Evolutionary conservation across 768 basidiomycete genomes (phyloP).

Genomic region (Auricularia auricula-judae): DNA sequence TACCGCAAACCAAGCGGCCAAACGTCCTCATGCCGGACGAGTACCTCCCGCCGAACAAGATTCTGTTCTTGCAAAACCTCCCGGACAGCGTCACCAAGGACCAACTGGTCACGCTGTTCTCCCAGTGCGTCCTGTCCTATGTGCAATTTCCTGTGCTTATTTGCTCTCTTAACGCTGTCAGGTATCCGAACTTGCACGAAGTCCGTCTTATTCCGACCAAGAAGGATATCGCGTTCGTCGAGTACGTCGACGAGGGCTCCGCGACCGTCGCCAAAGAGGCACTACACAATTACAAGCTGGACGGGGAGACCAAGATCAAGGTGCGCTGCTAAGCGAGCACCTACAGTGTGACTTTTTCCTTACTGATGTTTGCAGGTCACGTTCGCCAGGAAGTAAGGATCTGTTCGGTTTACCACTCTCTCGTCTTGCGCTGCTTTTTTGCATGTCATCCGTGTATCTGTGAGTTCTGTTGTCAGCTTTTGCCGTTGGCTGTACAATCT

Average conservation of each 20-base stretch:
- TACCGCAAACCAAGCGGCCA: constrained; percentile 62
- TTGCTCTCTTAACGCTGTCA: too few relatives aligned
- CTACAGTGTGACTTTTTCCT: not conserved
- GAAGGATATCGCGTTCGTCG: constrained; percentile 97
- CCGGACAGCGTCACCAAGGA: constrained; percentile 91
- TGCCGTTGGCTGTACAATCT: too few relatives aligned
- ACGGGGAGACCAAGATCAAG: constrained; percentile 98
- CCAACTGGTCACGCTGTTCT: constrained; percentile 81
- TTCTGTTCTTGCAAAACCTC: constrained; percentile 94
- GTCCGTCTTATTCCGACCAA: constrained; percentile 98
- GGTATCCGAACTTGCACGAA: constrained; percentile 92
- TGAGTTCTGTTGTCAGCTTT: not conserved
- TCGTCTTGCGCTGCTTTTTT: not conserved
- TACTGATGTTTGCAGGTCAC: constrained; percentile 39
- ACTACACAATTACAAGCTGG: constrained; percentile 93
- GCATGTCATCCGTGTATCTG: not conserved
- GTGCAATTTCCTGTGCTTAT: too few relatives aligned
- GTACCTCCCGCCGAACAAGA: constrained; percentile 97
- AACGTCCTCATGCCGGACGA: constrained; percentile 98
- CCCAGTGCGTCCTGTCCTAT: too few relatives aligned
- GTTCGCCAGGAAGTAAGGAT: constrained; percentile 54
- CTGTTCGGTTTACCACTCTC: not conserved
- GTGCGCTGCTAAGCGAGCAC: constrained; percentile 25
- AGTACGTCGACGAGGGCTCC: constrained; percentile 87
- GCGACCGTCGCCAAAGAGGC: constrained; percentile 90